phyloP scores from a whole-genome alignment of 768 basidiomycete genomes.

The Saitozyma sp. region DNA sequence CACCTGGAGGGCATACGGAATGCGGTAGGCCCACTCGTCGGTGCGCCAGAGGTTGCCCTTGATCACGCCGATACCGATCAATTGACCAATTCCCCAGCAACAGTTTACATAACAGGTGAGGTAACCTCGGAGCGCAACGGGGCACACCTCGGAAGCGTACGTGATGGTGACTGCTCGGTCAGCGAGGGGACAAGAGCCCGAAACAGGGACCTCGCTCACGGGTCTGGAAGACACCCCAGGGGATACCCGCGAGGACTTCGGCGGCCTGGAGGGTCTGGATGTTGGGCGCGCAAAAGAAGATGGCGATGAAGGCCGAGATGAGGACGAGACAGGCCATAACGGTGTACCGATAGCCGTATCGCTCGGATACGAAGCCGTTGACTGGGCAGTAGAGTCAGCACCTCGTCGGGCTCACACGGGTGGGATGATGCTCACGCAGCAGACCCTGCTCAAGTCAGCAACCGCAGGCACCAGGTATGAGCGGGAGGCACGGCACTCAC shows the following conservation, averaged over 20 bases:
- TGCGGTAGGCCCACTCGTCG: constrained; percentile 30
- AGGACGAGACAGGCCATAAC: constrained; percentile 41
- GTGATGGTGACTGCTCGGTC: constrained; percentile 34
- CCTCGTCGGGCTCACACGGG: too few relatives aligned
- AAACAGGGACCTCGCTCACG: not conserved
- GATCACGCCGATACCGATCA: constrained; percentile 46
- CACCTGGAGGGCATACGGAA: constrained; percentile 24
- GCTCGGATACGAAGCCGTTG: constrained; percentile 51
- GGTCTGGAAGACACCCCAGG: constrained; percentile 49
- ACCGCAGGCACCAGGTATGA: not conserved
- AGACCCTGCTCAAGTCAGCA: not conserved
- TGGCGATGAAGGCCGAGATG: constrained; percentile 35
- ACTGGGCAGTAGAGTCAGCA: constrained; percentile 6
- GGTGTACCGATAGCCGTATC: constrained; percentile 50
- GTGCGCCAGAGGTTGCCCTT: constrained; percentile 25
- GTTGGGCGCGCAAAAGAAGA: constrained; percentile 38
- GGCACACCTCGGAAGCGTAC: constrained; percentile 49
- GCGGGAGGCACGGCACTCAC: constrained; percentile 7
- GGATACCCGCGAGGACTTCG: constrained; percentile 48
- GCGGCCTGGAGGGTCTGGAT: constrained; percentile 30
- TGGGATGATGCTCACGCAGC: too few relatives aligned
- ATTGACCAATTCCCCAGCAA: constrained; percentile 51
- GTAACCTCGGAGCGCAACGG: constrained; percentile 44
- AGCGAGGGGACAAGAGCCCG: not conserved
- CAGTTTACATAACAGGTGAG: constrained; percentile 49